Base-by-base conservation (phyloP, 441 rosid species). In the Euphorbia celastroides region DNA sequence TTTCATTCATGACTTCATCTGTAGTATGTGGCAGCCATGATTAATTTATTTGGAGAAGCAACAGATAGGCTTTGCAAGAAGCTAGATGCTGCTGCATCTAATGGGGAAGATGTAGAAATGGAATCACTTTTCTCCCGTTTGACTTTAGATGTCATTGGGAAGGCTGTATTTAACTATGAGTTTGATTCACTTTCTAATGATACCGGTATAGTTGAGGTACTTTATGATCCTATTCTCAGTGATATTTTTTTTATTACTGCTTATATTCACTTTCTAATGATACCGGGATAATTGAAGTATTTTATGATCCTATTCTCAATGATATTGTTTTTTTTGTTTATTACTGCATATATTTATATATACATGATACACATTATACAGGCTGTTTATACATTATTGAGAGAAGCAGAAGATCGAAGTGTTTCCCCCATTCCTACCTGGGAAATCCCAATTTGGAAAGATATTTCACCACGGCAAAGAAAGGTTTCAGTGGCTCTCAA, bases 351-450 rank as follows among this genome's bases (percentile, higher is more conserved):
- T 72, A 94, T 44, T 14, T 25, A 17, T 23, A 23, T 58, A 32
- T 67, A 23, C 60, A 32, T 75, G 51, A 69, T 66, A 32, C 38
- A 65, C 46, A 67, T 73, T 31, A 61, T 62, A 62, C 74, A 93
- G 99, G 99, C 99, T 71, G 96, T 94, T 59, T 94, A 91, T 74
- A 86, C 91, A 22, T 92, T 91, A 74, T 64, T 94, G 67, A 82
- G 96, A 74, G 99, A 94, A 79, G 99, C 99, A 63, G 99, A 94
- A 71, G 97, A 94, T 63, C 82, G 97, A 70, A 94, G 99, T 77
- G 87, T 91, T 74, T 75, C 97, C 36, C 99, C 97, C 63, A 83
- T 94, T 72, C 97, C 99, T 44, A 63, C 82, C 28, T 94, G 97
- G 99, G 97, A 94, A 60, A 78, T 94, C 68, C 99, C 99, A 0